These are phyloP conservation scores for Phytophthora ohioensis DNA, from an alignment of 352 stramenopile genomes.

Conservation along the genomic window DNA sequence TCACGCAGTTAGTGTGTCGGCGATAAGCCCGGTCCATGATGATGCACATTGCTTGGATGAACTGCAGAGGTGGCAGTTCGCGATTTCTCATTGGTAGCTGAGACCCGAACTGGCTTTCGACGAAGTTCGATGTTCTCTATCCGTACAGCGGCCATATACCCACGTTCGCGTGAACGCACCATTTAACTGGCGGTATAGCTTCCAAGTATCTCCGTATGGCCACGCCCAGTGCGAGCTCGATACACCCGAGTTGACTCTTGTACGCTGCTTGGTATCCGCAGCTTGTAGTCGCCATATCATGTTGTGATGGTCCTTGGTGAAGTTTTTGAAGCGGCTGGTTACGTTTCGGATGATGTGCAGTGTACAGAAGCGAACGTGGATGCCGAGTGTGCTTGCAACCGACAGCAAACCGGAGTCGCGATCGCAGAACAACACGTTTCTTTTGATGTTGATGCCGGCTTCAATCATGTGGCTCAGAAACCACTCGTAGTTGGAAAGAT, in stretches of 20 bases:
- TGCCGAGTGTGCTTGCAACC: too few relatives aligned
- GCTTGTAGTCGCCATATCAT: constrained; percentile 2
- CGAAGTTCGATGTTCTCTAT: constrained; percentile 17
- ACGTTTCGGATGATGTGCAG: background rate
- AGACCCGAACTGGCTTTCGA: constrained; percentile 3
- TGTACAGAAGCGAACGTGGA: background rate
- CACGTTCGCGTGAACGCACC: constrained; percentile 14
- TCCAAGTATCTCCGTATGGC: background rate
- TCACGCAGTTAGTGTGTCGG: too few relatives aligned
- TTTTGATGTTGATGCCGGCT: background rate
- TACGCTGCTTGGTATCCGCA: background rate
- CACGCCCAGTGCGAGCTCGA: background rate
- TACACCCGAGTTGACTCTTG: background rate
- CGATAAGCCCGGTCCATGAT: too few relatives aligned
- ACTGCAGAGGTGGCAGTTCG: constrained; percentile 3
- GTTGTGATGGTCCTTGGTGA: background rate
- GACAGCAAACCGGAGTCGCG: background rate
- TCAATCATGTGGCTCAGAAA: background rate
- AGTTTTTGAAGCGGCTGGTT: background rate
- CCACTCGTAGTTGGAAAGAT: background rate
- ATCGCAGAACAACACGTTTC: background rate
- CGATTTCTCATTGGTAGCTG: background rate
- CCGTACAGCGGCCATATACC: background rate
- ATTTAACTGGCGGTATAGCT: background rate
- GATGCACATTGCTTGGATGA: constrained; percentile 12